Evolutionary conservation across 768 basidiomycete species (phyloP).

Genomic region (Exidia glandulosa): DNA sequence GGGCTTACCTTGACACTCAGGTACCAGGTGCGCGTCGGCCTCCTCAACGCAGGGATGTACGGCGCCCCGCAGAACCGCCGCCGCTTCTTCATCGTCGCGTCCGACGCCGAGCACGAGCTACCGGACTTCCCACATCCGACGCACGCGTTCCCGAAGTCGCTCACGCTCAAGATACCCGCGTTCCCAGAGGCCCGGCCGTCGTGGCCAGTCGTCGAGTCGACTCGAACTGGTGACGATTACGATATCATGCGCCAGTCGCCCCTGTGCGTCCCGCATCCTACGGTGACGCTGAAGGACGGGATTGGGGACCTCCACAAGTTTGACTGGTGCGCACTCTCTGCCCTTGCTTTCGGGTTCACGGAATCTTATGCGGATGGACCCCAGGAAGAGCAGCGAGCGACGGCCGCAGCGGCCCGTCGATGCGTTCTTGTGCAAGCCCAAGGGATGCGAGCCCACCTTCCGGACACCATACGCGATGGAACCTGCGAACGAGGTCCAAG

Average conservation of each 20-base stretch:
- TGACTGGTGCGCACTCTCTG: slow-evolving; percentile 45
- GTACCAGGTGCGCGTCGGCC: slow-evolving; percentile 38
- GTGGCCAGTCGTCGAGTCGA: neutral
- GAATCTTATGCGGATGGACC: neutral
- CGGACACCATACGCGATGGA: neutral
- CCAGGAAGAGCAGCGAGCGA: neutral
- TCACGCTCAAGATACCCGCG: slow-evolving; percentile 8
- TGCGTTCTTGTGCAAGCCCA: neutral
- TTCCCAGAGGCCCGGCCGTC: neutral
- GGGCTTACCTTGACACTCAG: slow-evolving; percentile 6
- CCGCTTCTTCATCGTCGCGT: slow-evolving; percentile 45
- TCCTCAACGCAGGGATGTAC: slow-evolving; percentile 45
- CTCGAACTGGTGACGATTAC: neutral
- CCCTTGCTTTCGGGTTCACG: neutral
- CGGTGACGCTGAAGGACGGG: slow-evolving; percentile 58
- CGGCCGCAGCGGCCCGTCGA: neutral
- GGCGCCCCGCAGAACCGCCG: slow-evolving; percentile 45
- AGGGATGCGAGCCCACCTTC: neutral
- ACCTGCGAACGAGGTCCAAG: neutral
- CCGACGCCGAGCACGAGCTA: slow-evolving; percentile 28
- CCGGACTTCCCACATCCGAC: slow-evolving; percentile 45
- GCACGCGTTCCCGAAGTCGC: slow-evolving; percentile 35
- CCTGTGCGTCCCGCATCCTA: slow-evolving; percentile 36
- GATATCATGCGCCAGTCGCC: slow-evolving; percentile 26
- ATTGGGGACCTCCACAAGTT: slow-evolving; percentile 62